Evolutionary conservation across 148 eudicot genomes (phyloP).

Genomic region (Rhododendron molle): DNA sequence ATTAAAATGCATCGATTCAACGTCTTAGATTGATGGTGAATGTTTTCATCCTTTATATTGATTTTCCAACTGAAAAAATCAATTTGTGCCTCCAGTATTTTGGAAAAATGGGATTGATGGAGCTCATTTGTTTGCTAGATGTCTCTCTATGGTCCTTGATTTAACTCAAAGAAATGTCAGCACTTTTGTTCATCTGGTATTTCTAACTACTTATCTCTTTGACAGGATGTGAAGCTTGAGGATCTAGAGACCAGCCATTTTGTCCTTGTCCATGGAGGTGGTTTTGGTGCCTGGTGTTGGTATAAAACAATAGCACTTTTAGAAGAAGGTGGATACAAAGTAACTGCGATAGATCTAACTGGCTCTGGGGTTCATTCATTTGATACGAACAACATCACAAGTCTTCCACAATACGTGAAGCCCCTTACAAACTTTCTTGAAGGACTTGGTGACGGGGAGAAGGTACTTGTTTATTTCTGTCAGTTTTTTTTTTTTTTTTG

Average conservation of each 20-base stretch:
- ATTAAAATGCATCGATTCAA: background rate
- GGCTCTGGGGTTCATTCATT: conserved; percentile 89
- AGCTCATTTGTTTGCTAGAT: background rate
- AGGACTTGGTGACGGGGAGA: conserved; percentile 63
- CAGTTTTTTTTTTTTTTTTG: background rate
- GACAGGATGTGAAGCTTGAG: conserved; percentile 59
- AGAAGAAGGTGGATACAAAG: conserved; percentile 75
- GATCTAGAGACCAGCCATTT: conserved; percentile 60
- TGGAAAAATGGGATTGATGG: background rate
- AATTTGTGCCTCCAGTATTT: background rate
- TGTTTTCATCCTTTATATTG: background rate
- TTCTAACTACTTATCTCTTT: conserved; percentile 7
- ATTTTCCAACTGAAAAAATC: background rate
- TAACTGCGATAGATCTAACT: conserved; percentile 81
- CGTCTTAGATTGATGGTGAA: background rate
- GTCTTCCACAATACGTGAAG: conserved; percentile 78
- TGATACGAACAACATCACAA: conserved; percentile 61
- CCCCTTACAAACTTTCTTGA: conserved; percentile 75
- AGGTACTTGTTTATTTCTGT: conserved; percentile 41
- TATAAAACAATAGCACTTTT: conserved; percentile 86
- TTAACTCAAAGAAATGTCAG: background rate
- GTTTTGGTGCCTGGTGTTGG: conserved; percentile 99
- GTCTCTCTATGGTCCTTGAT: background rate
- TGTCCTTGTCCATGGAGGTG: conserved; percentile 96
- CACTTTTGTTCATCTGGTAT: background rate